phyloP scores from a whole-genome alignment of 169 alveolate genomes.

The Plasmodium coatneyi region DNA sequence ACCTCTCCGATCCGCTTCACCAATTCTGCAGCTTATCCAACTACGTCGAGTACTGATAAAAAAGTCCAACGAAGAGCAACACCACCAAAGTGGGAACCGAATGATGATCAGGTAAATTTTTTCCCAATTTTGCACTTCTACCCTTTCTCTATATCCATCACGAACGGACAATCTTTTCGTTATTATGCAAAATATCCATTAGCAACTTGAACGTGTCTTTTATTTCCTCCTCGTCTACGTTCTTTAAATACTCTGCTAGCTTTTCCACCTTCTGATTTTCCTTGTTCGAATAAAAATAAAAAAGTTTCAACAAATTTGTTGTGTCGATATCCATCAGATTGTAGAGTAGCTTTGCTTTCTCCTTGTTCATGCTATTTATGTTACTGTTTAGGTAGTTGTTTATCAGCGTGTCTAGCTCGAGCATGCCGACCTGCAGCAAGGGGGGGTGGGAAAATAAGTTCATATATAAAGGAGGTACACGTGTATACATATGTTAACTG shows the following conservation, averaged over 20 bases:
- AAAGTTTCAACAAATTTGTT: conserved; percentile 36
- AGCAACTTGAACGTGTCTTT: conserved; percentile 35
- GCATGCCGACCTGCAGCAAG: conserved; percentile 46
- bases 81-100: background rate
- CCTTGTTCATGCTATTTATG: conserved; percentile 27
- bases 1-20: background rate
- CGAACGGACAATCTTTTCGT: conserved; percentile 4
- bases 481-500: background rate
- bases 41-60: conserved; percentile 9
- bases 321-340: conserved; percentile 45
- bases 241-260: conserved; percentile 11
- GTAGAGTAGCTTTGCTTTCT: conserved; percentile 29
- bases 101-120: background rate
- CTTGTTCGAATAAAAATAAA: conserved; percentile 50
- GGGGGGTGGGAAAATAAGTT: background rate
- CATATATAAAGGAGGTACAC: background rate
- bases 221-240: conserved; percentile 34
- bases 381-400: conserved; percentile 44
- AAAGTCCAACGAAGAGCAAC: background rate
- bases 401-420: conserved; percentile 54
- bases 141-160: background rate
- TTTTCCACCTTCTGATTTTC: conserved; percentile 20
- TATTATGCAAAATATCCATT: conserved; percentile 30
- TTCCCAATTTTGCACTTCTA: background rate
- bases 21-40: conserved; percentile 26